Evolutionary conservation across 2,329 filamentous ascomycete genomes (phyloP).

Genomic region (Ascosphaera aggregata): DNA sequence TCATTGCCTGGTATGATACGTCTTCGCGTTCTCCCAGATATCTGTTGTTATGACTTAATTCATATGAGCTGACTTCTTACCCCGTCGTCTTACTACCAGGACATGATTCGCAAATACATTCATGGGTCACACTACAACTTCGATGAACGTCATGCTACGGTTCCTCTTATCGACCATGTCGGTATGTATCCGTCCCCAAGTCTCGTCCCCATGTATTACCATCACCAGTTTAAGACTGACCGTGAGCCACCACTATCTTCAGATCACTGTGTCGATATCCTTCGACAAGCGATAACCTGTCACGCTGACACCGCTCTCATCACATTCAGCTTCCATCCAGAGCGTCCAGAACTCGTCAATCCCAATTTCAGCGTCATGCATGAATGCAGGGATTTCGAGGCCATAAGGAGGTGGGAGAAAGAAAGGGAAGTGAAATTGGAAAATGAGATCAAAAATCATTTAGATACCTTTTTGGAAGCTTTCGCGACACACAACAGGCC

Average conservation of each 20-base stretch:
- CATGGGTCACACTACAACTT: conserved; percentile 5
- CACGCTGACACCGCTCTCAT: conserved; percentile 6
- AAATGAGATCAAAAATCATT: conserved; percentile 2
- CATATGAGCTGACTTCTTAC: neutral
- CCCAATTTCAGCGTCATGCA: conserved; percentile 5
- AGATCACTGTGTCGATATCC: conserved; percentile 7
- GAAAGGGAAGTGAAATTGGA: conserved; percentile 4
- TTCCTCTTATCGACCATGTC: conserved; percentile 5
- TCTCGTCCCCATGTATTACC: too few relatives aligned
- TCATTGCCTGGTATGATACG: conserved; percentile 8
- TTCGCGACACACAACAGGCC: too few relatives aligned
- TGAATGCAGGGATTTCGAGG: conserved; percentile 4
- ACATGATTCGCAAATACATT: conserved; percentile 4
- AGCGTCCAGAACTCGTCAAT: conserved; percentile 1
- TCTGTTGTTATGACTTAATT: too few relatives aligned
- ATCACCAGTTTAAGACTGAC: too few relatives aligned
- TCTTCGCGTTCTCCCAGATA: neutral
- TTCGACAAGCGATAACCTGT: conserved; percentile 5
- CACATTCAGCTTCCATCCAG: conserved; percentile 2
- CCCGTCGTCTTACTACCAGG: conserved; percentile 2
- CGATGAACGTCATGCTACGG: conserved; percentile 1
- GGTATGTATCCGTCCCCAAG: conserved; percentile 2
- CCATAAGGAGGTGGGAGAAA: conserved; percentile 5
- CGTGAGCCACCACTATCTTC: neutral
- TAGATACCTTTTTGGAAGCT: neutral